These are phyloP conservation scores for Quillaja saponaria DNA, from an alignment of 306 rosid genomes.

Conservation along the genomic window DNA sequence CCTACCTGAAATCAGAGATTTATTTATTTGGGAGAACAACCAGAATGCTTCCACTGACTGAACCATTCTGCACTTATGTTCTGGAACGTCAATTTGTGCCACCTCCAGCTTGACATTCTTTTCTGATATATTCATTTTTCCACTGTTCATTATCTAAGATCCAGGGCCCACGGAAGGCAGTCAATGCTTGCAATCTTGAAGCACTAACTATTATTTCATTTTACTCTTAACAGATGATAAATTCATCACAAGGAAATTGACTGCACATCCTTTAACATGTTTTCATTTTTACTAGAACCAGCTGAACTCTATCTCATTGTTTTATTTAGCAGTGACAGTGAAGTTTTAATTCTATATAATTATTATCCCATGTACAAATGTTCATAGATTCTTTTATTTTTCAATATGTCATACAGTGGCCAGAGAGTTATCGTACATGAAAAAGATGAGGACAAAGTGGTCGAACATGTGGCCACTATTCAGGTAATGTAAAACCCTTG, in stretches of 20 bases:
- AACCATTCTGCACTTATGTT: constrained; percentile 8
- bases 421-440: constrained; percentile 86
- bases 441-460: constrained; percentile 61
- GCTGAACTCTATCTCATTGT: constrained; percentile 18
- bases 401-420: constrained; percentile 58
- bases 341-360: constrained; percentile 12
- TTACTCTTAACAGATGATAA: constrained; percentile 3
- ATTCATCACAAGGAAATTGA: constrained; percentile 8
- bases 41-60: constrained; percentile 5
- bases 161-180: constrained; percentile 1
- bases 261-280: constrained; percentile 8
- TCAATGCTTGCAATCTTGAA: neutral
- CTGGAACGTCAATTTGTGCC: constrained; percentile 16
- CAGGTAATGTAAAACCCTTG: constrained; percentile 52
- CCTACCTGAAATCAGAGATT: constrained; percentile 12
- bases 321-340: constrained; percentile 21
- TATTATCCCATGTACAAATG: constrained; percentile 9
- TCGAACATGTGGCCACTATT: constrained; percentile 78
- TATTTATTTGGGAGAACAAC: neutral
- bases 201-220: constrained; percentile 9
- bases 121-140: constrained; percentile 1
- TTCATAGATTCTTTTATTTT: constrained; percentile 26
- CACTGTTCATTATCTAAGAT: constrained; percentile 1
- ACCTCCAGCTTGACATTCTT: constrained; percentile 16
- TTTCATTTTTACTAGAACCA: constrained; percentile 12